Conservation (phyloP, 495 filamentous ascomycete genomes). For the Pseudoneurospora amorphoporcata region DNA sequence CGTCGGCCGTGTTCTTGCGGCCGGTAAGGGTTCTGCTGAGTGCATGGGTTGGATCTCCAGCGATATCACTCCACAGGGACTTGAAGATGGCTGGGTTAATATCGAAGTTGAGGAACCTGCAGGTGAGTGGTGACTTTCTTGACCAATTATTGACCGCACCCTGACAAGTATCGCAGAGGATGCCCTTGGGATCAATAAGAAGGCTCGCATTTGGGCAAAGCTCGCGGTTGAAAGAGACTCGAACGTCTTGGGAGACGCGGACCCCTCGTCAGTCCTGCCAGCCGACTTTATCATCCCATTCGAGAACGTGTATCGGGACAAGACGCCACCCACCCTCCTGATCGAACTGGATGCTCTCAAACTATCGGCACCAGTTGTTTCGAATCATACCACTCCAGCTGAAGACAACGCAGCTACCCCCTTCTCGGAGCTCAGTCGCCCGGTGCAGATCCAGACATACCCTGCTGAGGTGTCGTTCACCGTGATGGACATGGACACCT, state of each 20-base stretch:
- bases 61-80: constrained; percentile 39
- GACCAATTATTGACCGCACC: background rate
- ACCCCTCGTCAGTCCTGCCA: constrained; percentile 36
- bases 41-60: constrained; percentile 73
- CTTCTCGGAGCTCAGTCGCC: constrained; percentile 22
- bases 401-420: constrained; percentile 24
- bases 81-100: constrained; percentile 56
- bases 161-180: constrained; percentile 24
- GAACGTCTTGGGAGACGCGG: constrained; percentile 40
- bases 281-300: constrained; percentile 49
- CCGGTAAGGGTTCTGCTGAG: constrained; percentile 52
- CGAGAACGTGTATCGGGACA: constrained; percentile 38
- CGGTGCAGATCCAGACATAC: constrained; percentile 33
- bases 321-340: constrained; percentile 24
- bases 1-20: constrained; percentile 64
- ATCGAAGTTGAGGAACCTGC: constrained; percentile 41
- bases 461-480: constrained; percentile 44
- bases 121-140: constrained; percentile 24
- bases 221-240: constrained; percentile 39
- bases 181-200: constrained; percentile 28
- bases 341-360: constrained; percentile 37
- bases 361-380: constrained; percentile 25
- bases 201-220: constrained; percentile 39
- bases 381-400: constrained; percentile 24
- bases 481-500: constrained; percentile 28